These are phyloP conservation scores for Diaporthe helianthi DNA, from an alignment of 2,329 filamentous ascomycete genomes.

Conservation along the genomic window DNA sequence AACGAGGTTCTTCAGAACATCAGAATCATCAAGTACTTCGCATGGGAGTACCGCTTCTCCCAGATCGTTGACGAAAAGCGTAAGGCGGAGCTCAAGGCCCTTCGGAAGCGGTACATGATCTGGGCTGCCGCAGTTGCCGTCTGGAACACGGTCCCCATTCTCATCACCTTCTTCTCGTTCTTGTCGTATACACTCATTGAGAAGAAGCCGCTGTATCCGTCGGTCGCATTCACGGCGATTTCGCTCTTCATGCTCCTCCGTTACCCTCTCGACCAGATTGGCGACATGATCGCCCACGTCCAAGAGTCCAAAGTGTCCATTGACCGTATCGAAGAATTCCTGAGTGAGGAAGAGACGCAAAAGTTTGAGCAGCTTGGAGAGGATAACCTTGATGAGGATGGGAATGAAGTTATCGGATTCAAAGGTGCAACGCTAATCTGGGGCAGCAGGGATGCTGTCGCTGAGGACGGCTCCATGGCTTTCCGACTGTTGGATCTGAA, in stretches of 20 bases:
- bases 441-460: constrained; percentile 73
- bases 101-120: constrained; percentile 84
- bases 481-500: constrained; percentile 86
- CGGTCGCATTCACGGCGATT: constrained; percentile 92
- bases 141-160: constrained; percentile 93
- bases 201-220: constrained; percentile 86
- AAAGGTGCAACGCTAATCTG: constrained; percentile 86
- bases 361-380: constrained; percentile 87
- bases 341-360: constrained; percentile 92
- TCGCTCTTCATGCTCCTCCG: constrained; percentile 94
- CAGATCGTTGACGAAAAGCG: constrained; percentile 90
- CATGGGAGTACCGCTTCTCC: constrained; percentile 93
- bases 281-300: constrained; percentile 98
- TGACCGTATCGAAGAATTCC: constrained; percentile 93
- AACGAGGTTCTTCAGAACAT: constrained; percentile 98
- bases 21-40: constrained; percentile 98
- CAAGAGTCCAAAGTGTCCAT: constrained; percentile 97
- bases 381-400: constrained; percentile 72
- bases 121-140: constrained; percentile 93
- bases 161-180: constrained; percentile 98
- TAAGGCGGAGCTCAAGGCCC: constrained; percentile 74
- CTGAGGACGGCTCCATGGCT: constrained; percentile 71
- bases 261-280: constrained; percentile 91
- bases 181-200: constrained; percentile 91
- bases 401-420: constrained; percentile 82